Conservation (phyloP, 805 yeast species). For the Candida vaughaniae region DNA sequence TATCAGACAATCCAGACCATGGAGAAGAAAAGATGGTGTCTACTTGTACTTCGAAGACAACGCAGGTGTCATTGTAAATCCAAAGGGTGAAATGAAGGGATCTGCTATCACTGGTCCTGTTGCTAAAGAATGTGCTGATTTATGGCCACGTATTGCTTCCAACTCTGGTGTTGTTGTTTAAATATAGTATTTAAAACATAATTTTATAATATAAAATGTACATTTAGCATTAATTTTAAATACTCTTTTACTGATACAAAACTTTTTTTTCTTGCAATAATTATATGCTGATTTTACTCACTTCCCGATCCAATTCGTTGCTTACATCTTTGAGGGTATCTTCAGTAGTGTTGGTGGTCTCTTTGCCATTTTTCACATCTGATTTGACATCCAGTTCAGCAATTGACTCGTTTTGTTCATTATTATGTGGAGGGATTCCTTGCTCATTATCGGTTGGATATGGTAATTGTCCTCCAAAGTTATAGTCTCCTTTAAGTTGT, state of each 20-base stretch:
- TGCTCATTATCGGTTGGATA: conserved; percentile 14
- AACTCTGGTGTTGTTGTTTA: conserved; percentile 99
- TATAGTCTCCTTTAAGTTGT: conserved; percentile 8
- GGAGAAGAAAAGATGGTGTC: conserved; percentile 99
- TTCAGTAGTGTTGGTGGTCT: neutral
- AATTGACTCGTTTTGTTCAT: neutral
- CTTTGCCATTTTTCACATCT: conserved; percentile 1
- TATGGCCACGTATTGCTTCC: conserved; percentile 99
- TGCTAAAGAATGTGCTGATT: conserved; percentile 99
- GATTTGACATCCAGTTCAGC: neutral
- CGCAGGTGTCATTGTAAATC: conserved; percentile 99
- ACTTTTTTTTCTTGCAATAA: neutral
- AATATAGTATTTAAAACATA: conserved; percentile 17
- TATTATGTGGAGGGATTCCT: neutral
- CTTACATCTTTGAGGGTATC: neutral
- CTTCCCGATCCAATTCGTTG: neutral
- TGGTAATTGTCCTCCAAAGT: conserved; percentile 19
- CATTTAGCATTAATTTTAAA: conserved; percentile 11
- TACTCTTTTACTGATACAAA: neutral
- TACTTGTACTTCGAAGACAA: conserved; percentile 99
- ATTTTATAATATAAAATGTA: conserved; percentile 8
- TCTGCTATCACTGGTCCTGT: conserved; percentile 99
- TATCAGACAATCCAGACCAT: conserved; percentile 98
- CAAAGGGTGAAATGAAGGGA: conserved; percentile 99
- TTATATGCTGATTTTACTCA: conserved; percentile 4